Percentiles rank a stretch among this genome's conserved stretches.
phyloP scores from a whole-genome alignment of 768 basidiomycete species.

The Phlebiopsis gigantea region DNA sequence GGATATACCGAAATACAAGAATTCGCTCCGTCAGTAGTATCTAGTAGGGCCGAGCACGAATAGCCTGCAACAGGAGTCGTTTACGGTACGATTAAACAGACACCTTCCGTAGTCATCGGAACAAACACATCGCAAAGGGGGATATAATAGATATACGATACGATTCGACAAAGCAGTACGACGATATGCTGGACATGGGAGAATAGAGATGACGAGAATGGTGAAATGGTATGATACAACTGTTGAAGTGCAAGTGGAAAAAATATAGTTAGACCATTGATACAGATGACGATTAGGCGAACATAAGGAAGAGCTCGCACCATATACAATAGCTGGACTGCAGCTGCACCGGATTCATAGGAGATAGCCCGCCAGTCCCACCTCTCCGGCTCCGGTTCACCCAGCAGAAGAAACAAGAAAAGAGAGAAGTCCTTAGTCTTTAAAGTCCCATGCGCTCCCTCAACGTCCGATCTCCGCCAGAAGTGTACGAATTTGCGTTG shows the following conservation, averaged over 20 bases:
- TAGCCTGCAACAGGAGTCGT: not conserved
- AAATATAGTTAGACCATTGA: slow-evolving; percentile 6
- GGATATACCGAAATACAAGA: no score
- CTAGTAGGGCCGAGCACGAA: no score
- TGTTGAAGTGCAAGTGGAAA: slow-evolving; percentile 11
- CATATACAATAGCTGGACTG: slow-evolving; percentile 23
- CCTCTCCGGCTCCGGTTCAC: slow-evolving; percentile 1
- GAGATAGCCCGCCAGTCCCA: not conserved
- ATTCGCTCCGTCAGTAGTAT: no score
- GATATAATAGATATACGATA: slow-evolving; percentile 22
- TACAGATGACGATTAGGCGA: slow-evolving; percentile 12
- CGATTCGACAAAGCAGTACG: slow-evolving; percentile 25
- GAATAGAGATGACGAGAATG: slow-evolving; percentile 1
- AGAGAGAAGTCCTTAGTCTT: slow-evolving; percentile 13
- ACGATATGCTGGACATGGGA: slow-evolving; percentile 18
- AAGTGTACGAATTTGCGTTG: slow-evolving; percentile 26
- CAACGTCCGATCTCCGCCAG: slow-evolving; percentile 69
- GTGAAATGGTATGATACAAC: slow-evolving; percentile 24
- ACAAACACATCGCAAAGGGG: not conserved
- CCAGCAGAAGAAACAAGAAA: slow-evolving; percentile 11
- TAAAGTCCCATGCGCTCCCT: slow-evolving; percentile 80
- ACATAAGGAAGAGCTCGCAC: slow-evolving; percentile 19
- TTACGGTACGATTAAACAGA: not conserved
- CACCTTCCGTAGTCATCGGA: not conserved
- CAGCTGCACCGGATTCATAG: slow-evolving; percentile 1